A percentile compares a stretch with the other conserved stretches of the same genome.
These are phyloP conservation scores for Trichoderma koningii DNA, from an alignment of 2,329 filamentous ascomycete genomes.

Conservation along the genomic window DNA sequence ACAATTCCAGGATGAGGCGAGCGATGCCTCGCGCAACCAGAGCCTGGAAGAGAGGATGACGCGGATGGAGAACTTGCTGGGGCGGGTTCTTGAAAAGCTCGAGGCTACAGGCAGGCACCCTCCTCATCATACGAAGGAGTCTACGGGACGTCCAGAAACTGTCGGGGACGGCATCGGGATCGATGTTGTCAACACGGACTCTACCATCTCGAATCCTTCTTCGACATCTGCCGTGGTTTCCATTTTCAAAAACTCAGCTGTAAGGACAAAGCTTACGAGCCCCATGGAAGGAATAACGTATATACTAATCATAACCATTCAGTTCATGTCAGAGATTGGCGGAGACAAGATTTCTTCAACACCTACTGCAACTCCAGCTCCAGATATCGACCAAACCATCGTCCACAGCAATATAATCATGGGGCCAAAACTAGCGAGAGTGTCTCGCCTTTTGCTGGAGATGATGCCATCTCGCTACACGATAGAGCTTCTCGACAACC, in stretches of 20 bases:
- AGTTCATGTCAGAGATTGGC: constrained; percentile 19
- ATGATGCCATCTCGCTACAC: constrained; percentile 16
- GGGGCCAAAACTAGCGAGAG: neutral
- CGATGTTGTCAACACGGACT: constrained; percentile 14
- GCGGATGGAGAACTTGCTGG: constrained; percentile 14
- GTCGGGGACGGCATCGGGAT: neutral
- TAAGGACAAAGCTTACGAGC: constrained; percentile 2
- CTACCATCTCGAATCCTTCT: neutral
- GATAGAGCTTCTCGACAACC: constrained; percentile 9
- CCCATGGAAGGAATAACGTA: no score
- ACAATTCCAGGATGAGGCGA: constrained; percentile 14
- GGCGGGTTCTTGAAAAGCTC: constrained; percentile 6
- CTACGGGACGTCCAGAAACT: neutral
- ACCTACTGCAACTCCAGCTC: neutral
- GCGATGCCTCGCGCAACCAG: neutral
- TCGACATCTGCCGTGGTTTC: constrained; percentile 7
- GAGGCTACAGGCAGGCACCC: neutral
- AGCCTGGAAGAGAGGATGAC: constrained; percentile 13
- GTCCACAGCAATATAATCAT: neutral
- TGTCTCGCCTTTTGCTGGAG: neutral
- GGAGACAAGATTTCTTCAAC: neutral
- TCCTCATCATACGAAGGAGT: neutral
- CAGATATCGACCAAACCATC: neutral
- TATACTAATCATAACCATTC: neutral
- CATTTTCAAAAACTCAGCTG: constrained; percentile 17